Base-by-base conservation (phyloP, 192 early-diverging fungal species). In the Coemansia sp. region DNA sequence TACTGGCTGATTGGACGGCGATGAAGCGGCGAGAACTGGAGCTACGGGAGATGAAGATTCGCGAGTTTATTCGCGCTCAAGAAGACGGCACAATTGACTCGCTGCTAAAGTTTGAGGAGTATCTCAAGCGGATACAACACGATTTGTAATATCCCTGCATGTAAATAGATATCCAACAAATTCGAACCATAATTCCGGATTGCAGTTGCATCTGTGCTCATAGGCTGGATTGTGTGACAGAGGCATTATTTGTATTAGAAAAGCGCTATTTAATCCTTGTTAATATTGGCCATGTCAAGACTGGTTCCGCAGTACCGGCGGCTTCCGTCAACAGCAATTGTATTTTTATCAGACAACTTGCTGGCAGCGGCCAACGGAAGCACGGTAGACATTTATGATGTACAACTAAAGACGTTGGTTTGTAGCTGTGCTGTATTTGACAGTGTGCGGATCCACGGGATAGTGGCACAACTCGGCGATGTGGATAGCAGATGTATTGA, bases 1-100 rank as follows among this genome's bases (percentile, higher is more conserved):
- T 70, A 51, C 61, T 76, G 55, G 74, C 68, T 4, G 74, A 76
- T 60, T 76, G 68, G 68, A 64, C 55, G 2, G 74, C 74, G 25
- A 58, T 76, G 68, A 55, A 56, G 52, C 54, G 74, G 21, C 54
- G 74, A 3, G 68, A 76, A 45, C 65, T 67, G 49, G 74, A 76
- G 45, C 32, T 70, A 2, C 62, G 65, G 19, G 69, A 76, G 23
- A 45, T 48, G 22, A 62, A 63, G 43, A 10, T 76, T 6, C 25
- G 65, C 2, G 68, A 70, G 58, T 38, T 67, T 23, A 59, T 63
- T n/a, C 47, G 58, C n/a, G 19, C 54, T 0, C 24, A 35, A 5
- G 54, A 43, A 21, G 38, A 29, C 15, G 56, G 21, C 19, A 50
- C 60, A 25, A 55, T 62, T 1, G 60, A 66, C 17, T 32, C 43